phyloP scores from a whole-genome alignment of 345 rosid species.

The Geranium brycei region DNA sequence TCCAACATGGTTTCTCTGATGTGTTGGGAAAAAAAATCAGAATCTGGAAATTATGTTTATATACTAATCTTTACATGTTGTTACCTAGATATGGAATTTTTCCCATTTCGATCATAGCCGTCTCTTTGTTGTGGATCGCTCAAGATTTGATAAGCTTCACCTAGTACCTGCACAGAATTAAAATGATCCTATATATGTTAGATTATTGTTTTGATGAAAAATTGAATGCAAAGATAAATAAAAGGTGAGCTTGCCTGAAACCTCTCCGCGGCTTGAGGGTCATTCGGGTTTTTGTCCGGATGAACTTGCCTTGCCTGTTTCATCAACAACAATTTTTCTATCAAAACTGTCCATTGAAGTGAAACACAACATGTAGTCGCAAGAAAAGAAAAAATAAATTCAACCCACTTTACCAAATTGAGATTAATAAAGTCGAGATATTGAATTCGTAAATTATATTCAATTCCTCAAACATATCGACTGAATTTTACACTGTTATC shows the following conservation, averaged over 20 bases:
- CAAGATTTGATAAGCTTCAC: constrained; percentile 65
- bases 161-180: constrained; percentile 34
- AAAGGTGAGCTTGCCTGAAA: constrained; percentile 32
- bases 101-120: constrained; percentile 51
- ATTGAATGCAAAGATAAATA: not conserved
- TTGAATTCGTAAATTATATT: no score
- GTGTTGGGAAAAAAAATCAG: not conserved
- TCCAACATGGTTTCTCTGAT: constrained; percentile 75
- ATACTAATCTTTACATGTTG: no score
- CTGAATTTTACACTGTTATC: no score
- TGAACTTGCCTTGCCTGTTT: constrained; percentile 70
- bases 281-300: constrained; percentile 67
- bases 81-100: constrained; percentile 40
- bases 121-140: constrained; percentile 56
- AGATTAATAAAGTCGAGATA: no score
- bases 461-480: no score
- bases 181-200: not conserved
- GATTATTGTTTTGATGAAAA: not conserved
- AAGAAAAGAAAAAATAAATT: no score
- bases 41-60: not conserved
- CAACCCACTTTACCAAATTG: no score
- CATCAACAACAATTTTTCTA: not conserved
- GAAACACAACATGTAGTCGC: no score
- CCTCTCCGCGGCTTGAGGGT: constrained; percentile 57
- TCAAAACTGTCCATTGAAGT: no score